Conservation (phyloP, 345 rosid genomes). For the Microthlaspi erraticum region DNA sequence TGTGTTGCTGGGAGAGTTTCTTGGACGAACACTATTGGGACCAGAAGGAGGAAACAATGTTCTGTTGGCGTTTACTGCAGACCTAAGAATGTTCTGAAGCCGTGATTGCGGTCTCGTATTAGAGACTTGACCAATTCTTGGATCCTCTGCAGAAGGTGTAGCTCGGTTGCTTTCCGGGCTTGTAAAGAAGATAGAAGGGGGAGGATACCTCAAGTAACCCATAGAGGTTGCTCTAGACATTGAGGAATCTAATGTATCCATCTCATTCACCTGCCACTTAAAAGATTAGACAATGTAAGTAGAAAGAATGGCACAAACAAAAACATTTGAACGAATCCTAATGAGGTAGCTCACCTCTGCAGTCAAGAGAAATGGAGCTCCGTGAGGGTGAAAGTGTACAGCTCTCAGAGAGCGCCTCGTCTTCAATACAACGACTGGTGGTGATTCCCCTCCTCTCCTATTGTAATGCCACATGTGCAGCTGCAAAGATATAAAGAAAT, state of each 20-base stretch:
- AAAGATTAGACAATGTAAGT: constrained; percentile 55
- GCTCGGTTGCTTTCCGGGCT: constrained; percentile 52
- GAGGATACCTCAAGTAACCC: constrained; percentile 73
- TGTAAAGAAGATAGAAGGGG: constrained; percentile 69
- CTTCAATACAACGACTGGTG: constrained; percentile 68
- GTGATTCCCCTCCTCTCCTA: constrained; percentile 60
- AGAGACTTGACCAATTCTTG: constrained; percentile 47
- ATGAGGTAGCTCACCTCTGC: constrained; percentile 68
- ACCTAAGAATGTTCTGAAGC: constrained; percentile 47
- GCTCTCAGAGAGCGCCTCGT: constrained; percentile 85
- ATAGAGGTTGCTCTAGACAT: constrained; percentile 76
- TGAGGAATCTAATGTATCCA: constrained; percentile 77
- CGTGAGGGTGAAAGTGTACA: constrained; percentile 85
- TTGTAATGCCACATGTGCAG: constrained; percentile 77
- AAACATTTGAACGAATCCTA: constrained; percentile 26
- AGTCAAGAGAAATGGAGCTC: constrained; percentile 78
- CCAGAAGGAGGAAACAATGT: constrained; percentile 50
- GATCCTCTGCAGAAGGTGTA: constrained; percentile 54
- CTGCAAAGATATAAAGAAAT: constrained; percentile 44
- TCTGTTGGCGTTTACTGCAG: constrained; percentile 46
- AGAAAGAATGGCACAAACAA: constrained; percentile 34
- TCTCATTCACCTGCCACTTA: constrained; percentile 87
- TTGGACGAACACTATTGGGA: constrained; percentile 43
- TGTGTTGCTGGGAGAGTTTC: constrained; percentile 40
- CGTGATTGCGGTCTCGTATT: constrained; percentile 50